Conservation (phyloP, 306 rosid species). For the Phaseolus lunatus region DNA sequence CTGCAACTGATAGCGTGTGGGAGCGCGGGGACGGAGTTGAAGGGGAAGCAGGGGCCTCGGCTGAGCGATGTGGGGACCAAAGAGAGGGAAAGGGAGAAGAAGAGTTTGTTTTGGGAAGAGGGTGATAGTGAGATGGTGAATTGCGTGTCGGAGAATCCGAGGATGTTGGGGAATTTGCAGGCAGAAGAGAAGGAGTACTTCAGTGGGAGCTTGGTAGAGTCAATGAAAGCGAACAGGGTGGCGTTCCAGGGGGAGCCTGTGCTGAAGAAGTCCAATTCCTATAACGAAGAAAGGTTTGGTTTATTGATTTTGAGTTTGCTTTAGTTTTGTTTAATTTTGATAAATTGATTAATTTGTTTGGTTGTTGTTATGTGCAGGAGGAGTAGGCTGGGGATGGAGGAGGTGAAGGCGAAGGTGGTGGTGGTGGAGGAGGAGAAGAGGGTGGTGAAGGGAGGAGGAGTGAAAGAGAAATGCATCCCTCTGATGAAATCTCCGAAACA, state of each 20-base stretch:
- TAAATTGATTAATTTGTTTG: background rate
- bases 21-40: slow-evolving; percentile 58
- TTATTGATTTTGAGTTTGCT: background rate
- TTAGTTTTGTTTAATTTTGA: background rate
- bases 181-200: slow-evolving; percentile 87
- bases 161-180: slow-evolving; percentile 73
- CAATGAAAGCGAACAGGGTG: slow-evolving; percentile 55
- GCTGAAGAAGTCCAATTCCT: slow-evolving; percentile 75
- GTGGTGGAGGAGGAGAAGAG: slow-evolving; percentile 40
- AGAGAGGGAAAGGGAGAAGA: slow-evolving; percentile 11
- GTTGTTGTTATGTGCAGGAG: slow-evolving; percentile 46
- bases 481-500: slow-evolving; percentile 63
- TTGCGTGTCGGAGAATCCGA: slow-evolving; percentile 55
- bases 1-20: slow-evolving; percentile 89
- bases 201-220: slow-evolving; percentile 82
- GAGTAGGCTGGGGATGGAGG: slow-evolving; percentile 56
- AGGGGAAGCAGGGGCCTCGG: slow-evolving; percentile 45
- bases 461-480: slow-evolving; percentile 70
- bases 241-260: slow-evolving; percentile 31
- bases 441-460: slow-evolving; percentile 43
- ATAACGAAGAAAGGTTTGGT: slow-evolving; percentile 69
- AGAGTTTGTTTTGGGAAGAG: slow-evolving; percentile 19
- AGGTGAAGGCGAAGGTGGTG: slow-evolving; percentile 11
- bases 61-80: slow-evolving; percentile 47
- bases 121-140: background rate